Conservation (phyloP, 2,329 filamentous ascomycete genomes). For the Colletotrichum liaoningense region DNA sequence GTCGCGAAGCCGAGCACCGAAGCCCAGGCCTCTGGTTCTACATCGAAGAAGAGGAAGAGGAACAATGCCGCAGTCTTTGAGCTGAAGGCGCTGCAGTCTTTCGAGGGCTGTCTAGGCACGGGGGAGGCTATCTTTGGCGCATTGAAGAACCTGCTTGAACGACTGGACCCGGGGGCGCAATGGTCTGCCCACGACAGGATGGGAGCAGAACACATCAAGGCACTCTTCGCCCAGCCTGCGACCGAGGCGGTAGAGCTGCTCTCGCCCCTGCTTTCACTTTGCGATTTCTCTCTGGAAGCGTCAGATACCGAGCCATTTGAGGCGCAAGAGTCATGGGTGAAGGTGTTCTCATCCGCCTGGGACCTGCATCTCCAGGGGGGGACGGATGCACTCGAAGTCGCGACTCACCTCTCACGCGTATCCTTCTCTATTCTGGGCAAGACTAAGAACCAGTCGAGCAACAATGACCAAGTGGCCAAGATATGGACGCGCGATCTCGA, state of each 20-base stretch:
- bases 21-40: conserved; percentile 37
- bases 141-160: conserved; percentile 57
- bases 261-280: conserved; percentile 58
- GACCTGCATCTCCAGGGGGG: conserved; percentile 63
- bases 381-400: conserved; percentile 61
- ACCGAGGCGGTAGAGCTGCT: conserved; percentile 59
- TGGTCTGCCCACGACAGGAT: conserved; percentile 58
- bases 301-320: conserved; percentile 46
- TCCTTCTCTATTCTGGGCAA: conserved; percentile 53
- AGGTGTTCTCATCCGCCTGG: conserved; percentile 61
- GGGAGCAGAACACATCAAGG: conserved; percentile 68
- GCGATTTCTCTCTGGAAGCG: conserved; percentile 51
- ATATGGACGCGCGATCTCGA: conserved; percentile 61
- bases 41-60: conserved; percentile 60
- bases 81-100: conserved; percentile 52
- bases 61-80: conserved; percentile 49
- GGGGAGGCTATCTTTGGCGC: conserved; percentile 61
- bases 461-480: conserved; percentile 41
- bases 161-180: conserved; percentile 50
- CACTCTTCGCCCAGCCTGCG: conserved; percentile 63
- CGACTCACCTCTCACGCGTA: conserved; percentile 56
- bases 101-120: conserved; percentile 56
- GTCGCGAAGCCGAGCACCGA: conserved; percentile 50
- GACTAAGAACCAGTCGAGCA: conserved; percentile 45
- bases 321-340: conserved; percentile 59